These are phyloP conservation scores for Cyclocybe aegerita DNA, from an alignment of 768 basidiomycete species.

Conservation along the genomic window DNA sequence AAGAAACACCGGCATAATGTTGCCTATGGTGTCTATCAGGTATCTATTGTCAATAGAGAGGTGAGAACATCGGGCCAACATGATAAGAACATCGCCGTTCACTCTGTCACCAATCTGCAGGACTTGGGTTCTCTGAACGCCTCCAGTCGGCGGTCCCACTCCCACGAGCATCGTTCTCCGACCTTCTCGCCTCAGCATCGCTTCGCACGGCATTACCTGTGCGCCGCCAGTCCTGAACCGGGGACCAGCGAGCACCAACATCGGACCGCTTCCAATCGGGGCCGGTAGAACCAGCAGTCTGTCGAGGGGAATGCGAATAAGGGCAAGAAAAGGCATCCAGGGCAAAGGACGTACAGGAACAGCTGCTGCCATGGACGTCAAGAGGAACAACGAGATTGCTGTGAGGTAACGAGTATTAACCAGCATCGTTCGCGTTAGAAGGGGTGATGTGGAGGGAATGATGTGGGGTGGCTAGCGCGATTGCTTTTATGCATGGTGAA, in stretches of 20 bases:
- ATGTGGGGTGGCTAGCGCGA: conserved; percentile 18
- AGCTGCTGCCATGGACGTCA: conserved; percentile 30
- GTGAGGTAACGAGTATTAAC: conserved; percentile 33
- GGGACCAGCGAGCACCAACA: conserved; percentile 11
- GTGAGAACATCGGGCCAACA: background rate
- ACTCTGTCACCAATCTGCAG: background rate
- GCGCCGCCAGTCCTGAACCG: conserved; percentile 22
- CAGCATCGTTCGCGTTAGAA: conserved; percentile 24
- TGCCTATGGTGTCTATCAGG: background rate
- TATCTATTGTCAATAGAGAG: background rate
- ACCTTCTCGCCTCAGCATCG: conserved; percentile 17
- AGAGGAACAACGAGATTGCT: conserved; percentile 31
- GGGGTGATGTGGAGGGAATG: conserved; percentile 23
- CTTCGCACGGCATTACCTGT: conserved; percentile 9
- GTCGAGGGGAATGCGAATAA: conserved; percentile 5
- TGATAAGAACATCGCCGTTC: background rate
- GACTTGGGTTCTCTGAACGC: conserved; percentile 1
- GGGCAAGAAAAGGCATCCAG: conserved; percentile 4
- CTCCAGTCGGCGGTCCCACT: conserved; percentile 4
- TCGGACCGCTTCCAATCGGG: conserved; percentile 22
- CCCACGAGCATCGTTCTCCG: conserved; percentile 9
- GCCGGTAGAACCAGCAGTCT: conserved; percentile 13
- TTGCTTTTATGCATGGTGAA: conserved; percentile 35
- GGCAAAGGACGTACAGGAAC: conserved; percentile 32
- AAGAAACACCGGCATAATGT: conserved; percentile 2